phyloP scores from a whole-genome alignment of 139 green algal species.

The Coelastrella sp. region DNA sequence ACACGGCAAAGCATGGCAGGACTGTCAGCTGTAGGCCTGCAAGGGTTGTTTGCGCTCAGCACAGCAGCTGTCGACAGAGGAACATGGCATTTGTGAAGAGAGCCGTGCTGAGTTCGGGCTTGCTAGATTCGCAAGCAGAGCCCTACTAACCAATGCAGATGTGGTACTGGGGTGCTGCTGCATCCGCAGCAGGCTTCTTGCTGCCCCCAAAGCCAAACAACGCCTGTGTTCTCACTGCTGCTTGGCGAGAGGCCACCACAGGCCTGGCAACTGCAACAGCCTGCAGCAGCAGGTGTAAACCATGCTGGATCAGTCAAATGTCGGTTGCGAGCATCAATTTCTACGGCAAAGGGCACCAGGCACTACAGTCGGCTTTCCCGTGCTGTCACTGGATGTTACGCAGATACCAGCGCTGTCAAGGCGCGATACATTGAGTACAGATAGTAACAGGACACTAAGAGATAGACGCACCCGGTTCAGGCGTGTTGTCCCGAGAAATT shows the following conservation, averaged over 20 bases:
- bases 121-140: no score
- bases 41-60: no score
- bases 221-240: slow-evolving; percentile 37
- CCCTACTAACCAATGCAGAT: slow-evolving; percentile 39
- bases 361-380: neutral
- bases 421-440: neutral
- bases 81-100: no score
- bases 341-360: no score
- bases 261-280: neutral
- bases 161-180: slow-evolving; percentile 39
- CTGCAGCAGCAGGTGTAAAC: neutral
- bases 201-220: slow-evolving; percentile 51
- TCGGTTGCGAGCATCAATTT: no score
- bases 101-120: no score
- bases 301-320: neutral
- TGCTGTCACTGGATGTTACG: neutral
- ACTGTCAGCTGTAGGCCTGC: no score
- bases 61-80: no score
- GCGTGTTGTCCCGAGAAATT: neutral
- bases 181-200: slow-evolving; percentile 29
- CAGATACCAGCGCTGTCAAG: neutral
- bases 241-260: neutral
- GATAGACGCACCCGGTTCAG: neutral
- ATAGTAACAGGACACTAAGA: neutral
- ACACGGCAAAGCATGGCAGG: no score